Base-by-base conservation (phyloP, 352 stramenopile genomes). In the Phytophthora agathidicida region DNA sequence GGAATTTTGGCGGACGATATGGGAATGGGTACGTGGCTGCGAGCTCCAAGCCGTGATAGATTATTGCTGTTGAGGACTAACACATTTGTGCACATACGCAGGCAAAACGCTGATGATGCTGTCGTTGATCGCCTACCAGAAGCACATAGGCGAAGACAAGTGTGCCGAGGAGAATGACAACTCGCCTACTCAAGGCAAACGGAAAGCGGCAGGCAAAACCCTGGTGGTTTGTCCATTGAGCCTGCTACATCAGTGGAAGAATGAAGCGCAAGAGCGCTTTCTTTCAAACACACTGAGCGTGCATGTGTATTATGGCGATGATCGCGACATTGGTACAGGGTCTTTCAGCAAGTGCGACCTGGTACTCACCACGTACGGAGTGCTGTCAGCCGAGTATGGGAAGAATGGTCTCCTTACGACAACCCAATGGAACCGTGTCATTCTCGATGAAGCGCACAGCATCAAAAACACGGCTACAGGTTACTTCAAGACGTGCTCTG, bases 1-100 rank as follows among this genome's bases (percentile, higher is more conserved):
- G 91, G 91, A 16, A 96, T 97, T 53, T 64, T 97, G 14, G 88
- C 88, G 2, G 91, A 97, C 31, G 91, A 97, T 44, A 96, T 96
- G 89, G 91, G 91, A 42, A 91, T 97, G 78, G 91, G 89, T 75
- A 81, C 55, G 65, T 63, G n/a, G 13, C 20, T 4, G 30, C 10
- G n/a, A n/a, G n/a, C n/a, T n/a, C n/a, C n/a, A n/a, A n/a, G n/a
- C n/a, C n/a, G n/a, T n/a, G n/a, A n/a, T n/a, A 23, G 10, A 16
- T 17, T 41, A 26, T n/a, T 24, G 19, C 32, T 22, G 3, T 26
- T 32, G 8, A 33, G 28, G 13, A 38, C 43, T 58, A 37, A 65
- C 30, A 30, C 1, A 19, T 28, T 31, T 14, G 4, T 65, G 27
- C 11, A 19, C 32, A 28, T 39, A 27, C 39, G 11, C 50, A 86